phyloP scores from a whole-genome alignment of 2,329 filamentous ascomycete genomes.

The Orbilia quercus region DNA sequence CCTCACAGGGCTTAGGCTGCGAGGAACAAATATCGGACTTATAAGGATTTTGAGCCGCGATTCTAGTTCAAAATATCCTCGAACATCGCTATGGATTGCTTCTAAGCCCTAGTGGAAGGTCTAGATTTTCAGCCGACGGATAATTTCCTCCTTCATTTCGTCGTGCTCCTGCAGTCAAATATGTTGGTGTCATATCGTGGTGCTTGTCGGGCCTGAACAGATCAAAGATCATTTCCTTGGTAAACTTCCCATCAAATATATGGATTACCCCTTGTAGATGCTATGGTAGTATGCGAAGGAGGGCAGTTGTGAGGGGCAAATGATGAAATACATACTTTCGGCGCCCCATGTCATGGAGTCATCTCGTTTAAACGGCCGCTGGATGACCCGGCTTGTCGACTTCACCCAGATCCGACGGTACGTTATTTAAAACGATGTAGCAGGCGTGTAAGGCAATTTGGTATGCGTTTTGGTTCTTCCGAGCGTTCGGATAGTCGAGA shows the following conservation, averaged over 20 bases:
- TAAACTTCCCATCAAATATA: slow-evolving; percentile 10
- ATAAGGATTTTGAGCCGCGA: background rate
- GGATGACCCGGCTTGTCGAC: slow-evolving; percentile 10
- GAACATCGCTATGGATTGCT: background rate
- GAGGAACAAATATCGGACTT: too few relatives aligned
- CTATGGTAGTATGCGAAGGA: background rate
- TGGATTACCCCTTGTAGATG: slow-evolving; percentile 10
- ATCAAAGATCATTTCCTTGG: slow-evolving; percentile 23
- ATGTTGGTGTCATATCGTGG: slow-evolving; percentile 12
- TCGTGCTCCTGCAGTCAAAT: slow-evolving; percentile 24
- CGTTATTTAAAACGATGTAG: slow-evolving; percentile 23
- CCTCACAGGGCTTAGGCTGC: too few relatives aligned
- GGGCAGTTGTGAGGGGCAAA: too few relatives aligned
- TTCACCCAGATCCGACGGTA: background rate
- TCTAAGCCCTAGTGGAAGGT: slow-evolving; percentile 13
- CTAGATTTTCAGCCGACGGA: slow-evolving; percentile 8
- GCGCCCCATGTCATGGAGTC: slow-evolving; percentile 23
- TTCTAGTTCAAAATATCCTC: background rate
- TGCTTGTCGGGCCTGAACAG: slow-evolving; percentile 17
- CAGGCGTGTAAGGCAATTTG: slow-evolving; percentile 23
- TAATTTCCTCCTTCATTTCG: slow-evolving; percentile 1
- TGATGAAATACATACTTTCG: slow-evolving; percentile 14
- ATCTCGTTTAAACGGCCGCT: slow-evolving; percentile 11
- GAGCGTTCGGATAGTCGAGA: slow-evolving; percentile 10
- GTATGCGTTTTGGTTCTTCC: slow-evolving; percentile 9